These are phyloP conservation scores for Hanseniaspora uvarum DNA, from an alignment of 1,139 yeast genomes.

Conservation along the genomic window DNA sequence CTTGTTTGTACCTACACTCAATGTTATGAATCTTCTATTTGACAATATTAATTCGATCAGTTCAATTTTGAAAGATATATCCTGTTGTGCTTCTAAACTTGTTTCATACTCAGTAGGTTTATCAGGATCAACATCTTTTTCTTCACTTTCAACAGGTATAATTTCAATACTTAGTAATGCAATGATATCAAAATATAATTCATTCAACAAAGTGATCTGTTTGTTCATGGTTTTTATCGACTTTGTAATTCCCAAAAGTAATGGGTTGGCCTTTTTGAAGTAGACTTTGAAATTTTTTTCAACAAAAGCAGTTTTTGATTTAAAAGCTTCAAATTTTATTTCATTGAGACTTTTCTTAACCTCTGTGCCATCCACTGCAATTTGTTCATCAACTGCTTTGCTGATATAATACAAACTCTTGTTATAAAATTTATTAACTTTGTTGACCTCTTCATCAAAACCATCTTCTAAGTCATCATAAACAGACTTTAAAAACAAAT, in stretches of 20 bases:
- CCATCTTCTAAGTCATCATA: background rate
- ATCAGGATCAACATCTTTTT: conserved; percentile 42
- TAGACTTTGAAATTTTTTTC: background rate
- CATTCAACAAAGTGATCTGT: conserved; percentile 47
- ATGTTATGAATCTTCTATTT: conserved; percentile 43
- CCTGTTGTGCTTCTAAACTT: conserved; percentile 64
- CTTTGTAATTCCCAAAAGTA: background rate
- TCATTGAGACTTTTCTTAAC: background rate
- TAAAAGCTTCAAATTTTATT: background rate
- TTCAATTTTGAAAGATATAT: conserved; percentile 53
- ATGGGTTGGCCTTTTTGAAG: background rate
- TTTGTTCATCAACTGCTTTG: background rate
- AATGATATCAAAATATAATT: conserved; percentile 42
- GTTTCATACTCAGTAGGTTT: conserved; percentile 49
- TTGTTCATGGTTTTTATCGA: conserved; percentile 42
- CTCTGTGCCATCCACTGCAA: background rate
- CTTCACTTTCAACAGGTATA: conserved; percentile 30
- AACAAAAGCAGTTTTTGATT: background rate
- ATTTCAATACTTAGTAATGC: conserved; percentile 22
- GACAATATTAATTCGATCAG: conserved; percentile 45
- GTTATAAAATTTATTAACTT: background rate
- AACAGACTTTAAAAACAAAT: background rate
- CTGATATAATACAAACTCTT: background rate
- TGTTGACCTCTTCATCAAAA: too few species aligned
- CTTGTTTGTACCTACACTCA: conserved; percentile 15